phyloP scores from a whole-genome alignment of 2,329 filamentous ascomycete genomes.

The Teratosphaeria pseudoeucalypti region DNA sequence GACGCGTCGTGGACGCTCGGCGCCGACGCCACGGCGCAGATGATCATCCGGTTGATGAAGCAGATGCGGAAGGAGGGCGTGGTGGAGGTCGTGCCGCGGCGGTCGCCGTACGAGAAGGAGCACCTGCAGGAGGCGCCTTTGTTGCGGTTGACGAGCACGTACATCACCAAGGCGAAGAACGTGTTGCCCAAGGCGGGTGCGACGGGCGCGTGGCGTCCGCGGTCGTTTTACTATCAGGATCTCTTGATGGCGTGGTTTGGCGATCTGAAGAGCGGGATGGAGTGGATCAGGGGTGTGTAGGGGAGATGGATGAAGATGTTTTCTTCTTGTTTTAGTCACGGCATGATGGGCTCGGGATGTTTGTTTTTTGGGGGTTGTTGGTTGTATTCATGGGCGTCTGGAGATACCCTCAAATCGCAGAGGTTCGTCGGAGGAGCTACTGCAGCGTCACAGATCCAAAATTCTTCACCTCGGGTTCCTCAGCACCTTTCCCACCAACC shows the following conservation, averaged over 20 bases:
- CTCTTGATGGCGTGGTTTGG: slow-evolving; percentile 33
- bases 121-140: slow-evolving; percentile 31
- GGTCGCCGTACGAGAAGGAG: slow-evolving; percentile 27
- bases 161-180: slow-evolving; percentile 34
- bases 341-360: no score
- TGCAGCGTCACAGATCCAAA: no score
- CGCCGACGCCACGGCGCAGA: slow-evolving; percentile 42
- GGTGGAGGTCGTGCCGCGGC: slow-evolving; percentile 34
- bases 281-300: slow-evolving; percentile 20
- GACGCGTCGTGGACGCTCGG: slow-evolving; percentile 51
- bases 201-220: slow-evolving; percentile 33
- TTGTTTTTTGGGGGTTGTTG: no score
- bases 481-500: no score
- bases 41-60: slow-evolving; percentile 43
- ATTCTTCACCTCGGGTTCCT: no score
- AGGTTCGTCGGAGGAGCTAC: no score
- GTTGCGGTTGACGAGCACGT: slow-evolving; percentile 41
- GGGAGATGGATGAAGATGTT: not conserved
- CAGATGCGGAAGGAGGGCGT: slow-evolving; percentile 38
- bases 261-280: slow-evolving; percentile 31
- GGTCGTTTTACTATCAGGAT: slow-evolving; percentile 36
- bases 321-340: not conserved
- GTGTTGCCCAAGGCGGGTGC: slow-evolving; percentile 40
- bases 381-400: no score
- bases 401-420: no score